Percentiles rank a stretch among this genome's conserved stretches.
Evolutionary conservation across 306 rosid genomes (phyloP).

Genomic region (Oemleria cerasiformis): DNA sequence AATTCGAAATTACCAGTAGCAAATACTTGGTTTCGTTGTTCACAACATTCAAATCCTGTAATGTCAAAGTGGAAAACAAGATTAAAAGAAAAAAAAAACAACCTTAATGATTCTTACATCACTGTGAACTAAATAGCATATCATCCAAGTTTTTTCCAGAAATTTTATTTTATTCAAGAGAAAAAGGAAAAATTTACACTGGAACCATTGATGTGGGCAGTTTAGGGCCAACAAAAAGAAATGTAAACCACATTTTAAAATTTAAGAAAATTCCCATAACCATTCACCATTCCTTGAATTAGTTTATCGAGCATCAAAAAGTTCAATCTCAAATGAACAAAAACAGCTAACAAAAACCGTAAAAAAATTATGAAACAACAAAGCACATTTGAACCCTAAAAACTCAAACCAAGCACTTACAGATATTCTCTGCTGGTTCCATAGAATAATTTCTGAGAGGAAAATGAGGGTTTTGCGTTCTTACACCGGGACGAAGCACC

Average conservation of each 20-base stretch:
- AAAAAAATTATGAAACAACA: background rate
- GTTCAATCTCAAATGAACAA: background rate
- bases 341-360: too few species aligned
- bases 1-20: background rate
- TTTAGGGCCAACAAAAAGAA: background rate
- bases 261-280: background rate
- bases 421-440: constrained; percentile 7
- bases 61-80: background rate
- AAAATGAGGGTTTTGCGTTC: background rate
- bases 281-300: background rate
- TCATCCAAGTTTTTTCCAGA: background rate
- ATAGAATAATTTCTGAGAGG: background rate
- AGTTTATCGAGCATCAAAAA: background rate
- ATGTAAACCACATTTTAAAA: background rate
- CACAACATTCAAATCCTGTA: constrained; percentile 11
- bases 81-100: background rate
- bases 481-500: background rate
- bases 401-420: constrained; percentile 4
- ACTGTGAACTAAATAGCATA: background rate
- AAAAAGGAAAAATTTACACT: background rate
- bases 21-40: constrained; percentile 1
- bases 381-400: background rate
- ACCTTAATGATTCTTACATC: background rate
- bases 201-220: background rate
- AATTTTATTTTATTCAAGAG: background rate